Conservation (phyloP, 768 basidiomycete species). For the Kwoniella bestiolae region DNA sequence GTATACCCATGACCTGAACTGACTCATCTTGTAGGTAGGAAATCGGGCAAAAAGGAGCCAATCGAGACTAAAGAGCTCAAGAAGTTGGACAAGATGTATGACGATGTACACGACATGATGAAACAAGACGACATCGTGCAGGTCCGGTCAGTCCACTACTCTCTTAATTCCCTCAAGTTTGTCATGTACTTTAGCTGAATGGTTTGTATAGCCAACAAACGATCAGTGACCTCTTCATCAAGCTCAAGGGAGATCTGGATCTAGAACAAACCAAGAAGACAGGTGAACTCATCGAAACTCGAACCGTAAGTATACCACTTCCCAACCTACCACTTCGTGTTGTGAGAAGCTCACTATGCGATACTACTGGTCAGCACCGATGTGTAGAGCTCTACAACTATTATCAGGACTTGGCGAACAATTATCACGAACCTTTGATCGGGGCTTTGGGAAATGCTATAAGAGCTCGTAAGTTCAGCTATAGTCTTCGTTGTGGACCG, state of each 20-base stretch:
- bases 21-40: background rate
- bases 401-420: background rate
- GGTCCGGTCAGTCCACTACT: background rate
- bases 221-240: background rate
- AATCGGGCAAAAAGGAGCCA: background rate
- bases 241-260: background rate
- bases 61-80: conserved; percentile 2
- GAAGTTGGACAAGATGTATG: conserved; percentile 10
- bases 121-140: background rate
- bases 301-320: background rate
- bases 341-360: background rate
- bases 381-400: background rate
- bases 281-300: background rate
- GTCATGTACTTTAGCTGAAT: background rate
- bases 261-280: background rate
- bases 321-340: background rate
- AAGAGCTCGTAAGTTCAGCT: background rate
- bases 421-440: background rate
- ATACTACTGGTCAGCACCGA: background rate
- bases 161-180: background rate
- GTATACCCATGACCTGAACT: too few species aligned
- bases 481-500: too few species aligned
- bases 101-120: background rate
- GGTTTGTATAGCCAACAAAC: background rate
- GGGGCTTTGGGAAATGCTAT: background rate